Base-by-base conservation (phyloP, 345 rosid genomes). In the Corchorus capsularis region DNA sequence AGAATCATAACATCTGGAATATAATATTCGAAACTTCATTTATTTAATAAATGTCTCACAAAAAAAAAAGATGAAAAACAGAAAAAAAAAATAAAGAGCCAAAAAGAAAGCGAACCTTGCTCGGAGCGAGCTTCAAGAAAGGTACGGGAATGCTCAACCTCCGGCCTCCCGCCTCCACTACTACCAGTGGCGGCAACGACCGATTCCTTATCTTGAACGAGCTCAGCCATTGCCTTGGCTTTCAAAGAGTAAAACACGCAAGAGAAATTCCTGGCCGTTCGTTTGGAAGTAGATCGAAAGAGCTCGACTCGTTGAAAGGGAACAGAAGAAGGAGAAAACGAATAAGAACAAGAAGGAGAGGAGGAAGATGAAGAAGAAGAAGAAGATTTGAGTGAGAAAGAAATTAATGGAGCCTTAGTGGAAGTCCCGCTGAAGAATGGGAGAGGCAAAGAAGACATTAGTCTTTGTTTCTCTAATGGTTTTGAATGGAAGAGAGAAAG, bases 101-200 rank as follows among this genome's bases (percentile, higher is more conserved):
- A 69, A 39, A 19, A 69, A 14, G 65, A 61, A 57, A 74, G 5
- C 53, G 64, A 74, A 96, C 99, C 99, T 87, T 89, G 75, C 77
- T 88, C 97, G 39, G 88, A 86, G 45, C 81, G 86, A 17, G 87
- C 99, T 71, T 93, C 91, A 55, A 90, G 80, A 79, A 95, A 92
- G 47, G 92, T 83, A 73, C 92, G 93, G 4, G 89, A 83, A 79
- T 86, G 94, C 56, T 61, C 78, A 17, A 55, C 85, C 63, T 43
- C 62, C 49, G 74, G 74, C n/a, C 16, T 70, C 47, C 47, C 8
- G 61, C 17, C 32, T 53, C 34, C 68, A 19, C 69, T 75, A 5
- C 78, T 69, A 53, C 82, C 81, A 13, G 67, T 73, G 34, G 85
- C 81, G 49, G 80, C 79, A 22, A 78, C 81, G 27, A 47, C 61